Conservation (phyloP, 768 basidiomycete species). For the Lentinula sp. region DNA sequence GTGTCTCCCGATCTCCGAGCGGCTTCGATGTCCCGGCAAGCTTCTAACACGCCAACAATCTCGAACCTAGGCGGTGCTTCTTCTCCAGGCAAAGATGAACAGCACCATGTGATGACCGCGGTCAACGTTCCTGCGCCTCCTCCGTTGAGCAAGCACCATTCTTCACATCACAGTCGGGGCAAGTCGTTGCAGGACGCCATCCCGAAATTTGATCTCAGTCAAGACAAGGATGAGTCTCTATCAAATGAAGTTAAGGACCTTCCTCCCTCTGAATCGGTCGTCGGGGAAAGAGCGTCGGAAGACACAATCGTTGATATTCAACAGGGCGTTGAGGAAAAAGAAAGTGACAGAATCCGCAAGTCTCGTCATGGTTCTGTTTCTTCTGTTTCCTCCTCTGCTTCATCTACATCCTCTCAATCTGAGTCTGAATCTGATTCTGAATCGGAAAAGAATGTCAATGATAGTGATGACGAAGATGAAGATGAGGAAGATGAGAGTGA, state of each 20-base stretch:
- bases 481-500: conserved; percentile 8
- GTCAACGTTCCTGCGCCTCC: conserved; percentile 29
- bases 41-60: background rate
- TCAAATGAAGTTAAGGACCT: background rate
- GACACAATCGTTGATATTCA: background rate
- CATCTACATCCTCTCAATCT: background rate
- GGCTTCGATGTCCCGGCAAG: conserved; percentile 5
- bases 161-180: conserved; percentile 15
- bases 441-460: conserved; percentile 9
- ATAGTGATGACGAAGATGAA: conserved; percentile 6
- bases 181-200: conserved; percentile 14
- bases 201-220: background rate
- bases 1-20: background rate
- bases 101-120: conserved; percentile 25
- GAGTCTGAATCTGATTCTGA: conserved; percentile 5
- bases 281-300: background rate
- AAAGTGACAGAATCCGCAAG: background rate
- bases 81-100: conserved; percentile 9
- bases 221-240: background rate
- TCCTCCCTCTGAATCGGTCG: background rate
- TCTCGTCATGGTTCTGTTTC: background rate
- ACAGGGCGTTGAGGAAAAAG: background rate
- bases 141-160: conserved; percentile 19
- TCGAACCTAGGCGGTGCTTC: conserved; percentile 1
- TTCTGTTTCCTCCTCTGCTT: conserved; percentile 1